Percentiles rank a stretch among this genome's conserved stretches.
Evolutionary conservation across 768 basidiomycete species (phyloP).

Genomic region (Pleurotus salmoneostramineus): DNA sequence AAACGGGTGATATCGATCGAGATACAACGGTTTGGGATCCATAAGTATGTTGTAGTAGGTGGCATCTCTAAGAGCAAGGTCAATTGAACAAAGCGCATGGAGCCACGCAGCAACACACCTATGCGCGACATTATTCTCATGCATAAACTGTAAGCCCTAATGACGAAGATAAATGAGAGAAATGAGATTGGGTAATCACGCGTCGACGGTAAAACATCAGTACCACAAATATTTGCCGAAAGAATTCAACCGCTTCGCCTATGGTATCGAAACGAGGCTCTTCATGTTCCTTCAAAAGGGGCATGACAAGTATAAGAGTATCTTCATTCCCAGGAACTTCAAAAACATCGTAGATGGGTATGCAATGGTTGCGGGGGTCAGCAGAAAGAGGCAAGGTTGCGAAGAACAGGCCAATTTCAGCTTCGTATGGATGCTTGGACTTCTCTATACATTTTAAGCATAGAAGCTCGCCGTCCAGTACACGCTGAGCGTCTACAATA

Average conservation of each 20-base stretch:
- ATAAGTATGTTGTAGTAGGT: conserved; percentile 7
- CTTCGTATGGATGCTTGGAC: conserved; percentile 19
- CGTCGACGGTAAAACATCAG: neutral
- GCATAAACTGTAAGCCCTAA: conserved; percentile 29
- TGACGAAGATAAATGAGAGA: too few species aligned
- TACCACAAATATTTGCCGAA: conserved; percentile 29
- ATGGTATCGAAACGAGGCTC: conserved; percentile 27
- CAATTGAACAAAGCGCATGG: neutral
- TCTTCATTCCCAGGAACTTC: conserved; percentile 17
- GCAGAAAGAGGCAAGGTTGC: conserved; percentile 5
- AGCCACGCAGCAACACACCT: neutral
- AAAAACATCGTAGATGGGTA: conserved; percentile 21
- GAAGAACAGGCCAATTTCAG: conserved; percentile 21
- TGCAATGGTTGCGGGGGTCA: conserved; percentile 29
- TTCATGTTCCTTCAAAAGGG: conserved; percentile 18
- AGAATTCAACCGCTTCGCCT: conserved; percentile 28
- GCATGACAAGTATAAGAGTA: conserved; percentile 22
- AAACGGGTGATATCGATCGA: neutral
- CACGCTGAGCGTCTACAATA: conserved; percentile 23
- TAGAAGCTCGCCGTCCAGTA: conserved; percentile 22
- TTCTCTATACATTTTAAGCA: conserved; percentile 21
- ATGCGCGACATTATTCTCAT: conserved; percentile 9
- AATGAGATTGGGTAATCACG: neutral
- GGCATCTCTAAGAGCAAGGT: neutral
- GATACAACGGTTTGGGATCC: neutral